These are phyloP conservation scores for Detonula confervacea DNA, from an alignment of 352 stramenopile genomes.

Conservation along the genomic window DNA sequence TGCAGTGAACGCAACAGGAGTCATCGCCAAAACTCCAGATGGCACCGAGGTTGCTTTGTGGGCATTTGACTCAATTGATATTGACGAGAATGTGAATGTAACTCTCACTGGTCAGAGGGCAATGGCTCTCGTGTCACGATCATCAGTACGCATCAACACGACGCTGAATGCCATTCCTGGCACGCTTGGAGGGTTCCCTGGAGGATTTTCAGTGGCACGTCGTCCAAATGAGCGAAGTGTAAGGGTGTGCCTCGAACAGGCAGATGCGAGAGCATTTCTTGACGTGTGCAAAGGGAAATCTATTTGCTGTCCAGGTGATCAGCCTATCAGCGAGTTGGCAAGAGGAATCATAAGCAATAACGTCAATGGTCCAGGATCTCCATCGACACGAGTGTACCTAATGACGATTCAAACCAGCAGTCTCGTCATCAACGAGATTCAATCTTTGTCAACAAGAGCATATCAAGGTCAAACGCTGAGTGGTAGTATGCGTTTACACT, in stretches of 20 bases:
- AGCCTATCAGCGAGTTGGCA: slow-evolving; percentile 45
- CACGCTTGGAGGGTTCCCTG: slow-evolving; percentile 92
- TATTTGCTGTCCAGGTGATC: slow-evolving; percentile 56
- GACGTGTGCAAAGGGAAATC: slow-evolving; percentile 38
- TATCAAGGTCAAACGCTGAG: slow-evolving; percentile 89
- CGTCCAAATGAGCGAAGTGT: slow-evolving; percentile 62
- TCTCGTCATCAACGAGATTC: slow-evolving; percentile 89
- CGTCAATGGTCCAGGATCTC: slow-evolving; percentile 92
- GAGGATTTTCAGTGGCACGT: slow-evolving; percentile 88
- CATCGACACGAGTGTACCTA: slow-evolving; percentile 90
- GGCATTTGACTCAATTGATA: slow-evolving; percentile 94
- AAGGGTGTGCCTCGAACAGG: slow-evolving; percentile 53
- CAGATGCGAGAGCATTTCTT: slow-evolving; percentile 42
- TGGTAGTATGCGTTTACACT: slow-evolving; percentile 85
- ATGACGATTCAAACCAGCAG: slow-evolving; percentile 91
- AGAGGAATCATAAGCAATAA: slow-evolving; percentile 87
- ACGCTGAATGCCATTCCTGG: slow-evolving; percentile 86
- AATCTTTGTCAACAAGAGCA: slow-evolving; percentile 89
- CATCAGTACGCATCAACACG: slow-evolving; percentile 91
- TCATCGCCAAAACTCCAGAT: slow-evolving; percentile 81
- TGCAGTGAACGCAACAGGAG: slow-evolving; percentile 79
- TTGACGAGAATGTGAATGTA: slow-evolving; percentile 88
- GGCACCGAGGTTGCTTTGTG: slow-evolving; percentile 93
- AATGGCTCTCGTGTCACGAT: slow-evolving; percentile 90
- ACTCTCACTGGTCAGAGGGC: slow-evolving; percentile 89